Conservation (phyloP, 2,329 filamentous ascomycete genomes). For the Thyridium curvatum region DNA sequence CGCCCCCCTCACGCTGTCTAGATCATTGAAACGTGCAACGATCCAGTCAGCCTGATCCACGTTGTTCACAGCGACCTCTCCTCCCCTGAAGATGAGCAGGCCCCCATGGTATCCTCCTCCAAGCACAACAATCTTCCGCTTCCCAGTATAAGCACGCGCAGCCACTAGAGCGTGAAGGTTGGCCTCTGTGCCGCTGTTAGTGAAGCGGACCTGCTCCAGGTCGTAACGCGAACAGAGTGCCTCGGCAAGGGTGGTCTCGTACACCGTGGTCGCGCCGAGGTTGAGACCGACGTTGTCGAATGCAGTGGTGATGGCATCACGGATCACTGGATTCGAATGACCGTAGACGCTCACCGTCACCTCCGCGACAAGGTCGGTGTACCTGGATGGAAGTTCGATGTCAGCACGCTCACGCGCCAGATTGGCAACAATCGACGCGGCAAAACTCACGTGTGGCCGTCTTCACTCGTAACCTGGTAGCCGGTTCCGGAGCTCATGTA, state of each 20-base stretch:
- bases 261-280: slow-evolving; percentile 41
- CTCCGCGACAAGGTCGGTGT: slow-evolving; percentile 52
- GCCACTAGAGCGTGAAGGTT: slow-evolving; percentile 50
- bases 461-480: slow-evolving; percentile 29
- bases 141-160: slow-evolving; percentile 36
- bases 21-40: slow-evolving; percentile 55
- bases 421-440: neutral
- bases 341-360: slow-evolving; percentile 57
- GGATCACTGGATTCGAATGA: slow-evolving; percentile 48
- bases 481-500: slow-evolving; percentile 27
- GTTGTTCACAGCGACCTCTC: slow-evolving; percentile 29
- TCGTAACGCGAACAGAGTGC: slow-evolving; percentile 46
- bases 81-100: slow-evolving; percentile 26
- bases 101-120: slow-evolving; percentile 44
- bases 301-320: slow-evolving; percentile 34
- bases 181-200: slow-evolving; percentile 60
- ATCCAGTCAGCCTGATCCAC: slow-evolving; percentile 50
- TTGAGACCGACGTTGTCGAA: slow-evolving; percentile 42
- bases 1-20: slow-evolving; percentile 34
- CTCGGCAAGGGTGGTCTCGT: slow-evolving; percentile 45
- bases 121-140: slow-evolving; percentile 42
- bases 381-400: slow-evolving; percentile 18
- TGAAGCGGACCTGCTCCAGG: slow-evolving; percentile 51
- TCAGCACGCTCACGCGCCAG: neutral
- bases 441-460: slow-evolving; percentile 24